Base-by-base conservation (phyloP, 164 flowering plant species). In the Umbellularia californica region DNA sequence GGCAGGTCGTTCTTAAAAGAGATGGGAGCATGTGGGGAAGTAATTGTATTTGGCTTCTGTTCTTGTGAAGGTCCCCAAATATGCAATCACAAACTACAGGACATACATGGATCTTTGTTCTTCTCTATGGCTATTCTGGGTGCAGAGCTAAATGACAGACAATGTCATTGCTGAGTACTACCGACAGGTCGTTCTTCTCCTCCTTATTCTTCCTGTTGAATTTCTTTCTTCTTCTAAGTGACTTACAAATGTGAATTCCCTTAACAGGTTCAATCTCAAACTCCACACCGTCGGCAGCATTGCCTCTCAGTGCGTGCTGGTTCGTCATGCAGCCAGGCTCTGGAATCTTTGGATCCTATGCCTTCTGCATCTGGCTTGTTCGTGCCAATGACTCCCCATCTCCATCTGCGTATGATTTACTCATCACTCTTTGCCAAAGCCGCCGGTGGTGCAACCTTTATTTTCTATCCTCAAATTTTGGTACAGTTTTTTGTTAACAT, bases 81-180 rank as follows among this genome's bases (percentile, higher is more conserved):
- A 58, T 15, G 47, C 47, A 35, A 35, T 90, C 20, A 84, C 89
- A 55, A 92, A 90, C 77, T 90, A 90, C 72, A 87, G 94, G 71
- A 88, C 92, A 15, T 92, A 7, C 10, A 35, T 35, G 97, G 97
- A 75, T 92, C 73, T 87, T 90, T 47, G 85, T 81, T 70, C 84
- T 90, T 92, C 90, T 30, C 33, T 30, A 30, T 30, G 33, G 33
- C 33, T 30, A 30, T 3, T 30, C 33, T 50, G 87, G 93, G 93
- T 12, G 91, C 89, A 14, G 88, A 92, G 70, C 77, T 90, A 1
- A 1, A 80, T 88, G 60, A 88, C 84, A 0, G 88, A 90, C 70
- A 92, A 92, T 72, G 86, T 92, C 52, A 81, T 92, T 20, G 89
- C 97, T 0, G 93, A 88, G 69, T 92, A 88, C 71, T 84, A 89